Evolutionary conservation across 768 basidiomycete species (phyloP).

Genomic region (Agaricus subrufescens): DNA sequence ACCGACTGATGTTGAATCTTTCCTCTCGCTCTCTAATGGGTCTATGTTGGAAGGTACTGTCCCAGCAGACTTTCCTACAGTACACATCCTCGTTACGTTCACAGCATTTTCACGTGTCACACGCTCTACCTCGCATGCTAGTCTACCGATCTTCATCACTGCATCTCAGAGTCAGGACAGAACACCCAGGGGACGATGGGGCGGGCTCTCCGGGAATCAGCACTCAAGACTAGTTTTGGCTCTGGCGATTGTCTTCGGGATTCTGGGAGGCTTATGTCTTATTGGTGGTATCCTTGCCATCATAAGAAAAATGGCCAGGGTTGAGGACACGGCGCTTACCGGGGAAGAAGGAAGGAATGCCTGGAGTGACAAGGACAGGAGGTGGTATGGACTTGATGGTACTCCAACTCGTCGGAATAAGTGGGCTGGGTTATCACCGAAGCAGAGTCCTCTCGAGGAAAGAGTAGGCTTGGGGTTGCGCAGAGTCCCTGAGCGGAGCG

Average conservation of each 20-base stretch:
- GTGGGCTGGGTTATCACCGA: neutral
- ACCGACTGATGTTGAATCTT: constrained; percentile 27
- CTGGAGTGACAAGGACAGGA: constrained; percentile 61
- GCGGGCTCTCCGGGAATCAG: constrained; percentile 38
- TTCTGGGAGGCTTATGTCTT: constrained; percentile 53
- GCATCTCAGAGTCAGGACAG: constrained; percentile 29
- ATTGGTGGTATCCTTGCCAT: constrained; percentile 52
- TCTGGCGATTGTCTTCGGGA: constrained; percentile 56
- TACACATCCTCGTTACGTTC: constrained; percentile 50
- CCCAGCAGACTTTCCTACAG: constrained; percentile 37
- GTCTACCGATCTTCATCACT: constrained; percentile 45
- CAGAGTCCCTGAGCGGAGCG: constrained; percentile 42
- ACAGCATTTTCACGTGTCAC: constrained; percentile 63
- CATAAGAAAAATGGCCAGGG: constrained; percentile 49
- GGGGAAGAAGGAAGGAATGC: constrained; percentile 55
- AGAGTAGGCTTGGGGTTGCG: constrained; percentile 44
- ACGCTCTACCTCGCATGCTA: constrained; percentile 69
- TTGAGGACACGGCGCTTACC: constrained; percentile 55
- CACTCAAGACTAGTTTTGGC: constrained; percentile 46
- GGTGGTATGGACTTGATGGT: constrained; percentile 57
- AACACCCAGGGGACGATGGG: constrained; percentile 25
- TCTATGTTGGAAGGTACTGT: constrained; percentile 51
- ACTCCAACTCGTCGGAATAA: neutral
- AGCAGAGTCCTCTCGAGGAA: neutral
- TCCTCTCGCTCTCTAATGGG: constrained; percentile 16